A percentile compares a stretch with the other conserved stretches of the same genome.
These are phyloP conservation scores for Fistulinella cinereoalba DNA, from an alignment of 1,284 basidiomycete species.

Conservation along the genomic window DNA sequence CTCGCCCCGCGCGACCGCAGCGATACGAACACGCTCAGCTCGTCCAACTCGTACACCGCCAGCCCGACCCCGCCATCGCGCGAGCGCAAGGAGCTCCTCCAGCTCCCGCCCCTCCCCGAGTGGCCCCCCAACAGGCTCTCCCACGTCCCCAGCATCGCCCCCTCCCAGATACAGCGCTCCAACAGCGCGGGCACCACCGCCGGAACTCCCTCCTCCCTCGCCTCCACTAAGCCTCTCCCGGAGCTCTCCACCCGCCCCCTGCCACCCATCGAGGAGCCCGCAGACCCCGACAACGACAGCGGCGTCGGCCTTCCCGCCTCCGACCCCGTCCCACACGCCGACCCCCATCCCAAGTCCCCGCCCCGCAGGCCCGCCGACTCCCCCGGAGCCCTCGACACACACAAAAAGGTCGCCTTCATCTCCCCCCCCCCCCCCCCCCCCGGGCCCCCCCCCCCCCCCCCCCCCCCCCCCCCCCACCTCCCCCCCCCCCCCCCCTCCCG, in stretches of 20 bases:
- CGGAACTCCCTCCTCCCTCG: constrained; percentile 47
- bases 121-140: constrained; percentile 50
- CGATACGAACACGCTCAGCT: constrained; percentile 34
- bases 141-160: constrained; percentile 16
- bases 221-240: constrained; percentile 66
- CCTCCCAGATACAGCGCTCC: constrained; percentile 31
- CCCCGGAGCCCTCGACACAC: constrained; percentile 40
- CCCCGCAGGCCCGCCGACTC: constrained; percentile 52
- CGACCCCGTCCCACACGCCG: constrained; percentile 30
- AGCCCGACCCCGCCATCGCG: constrained; percentile 25
- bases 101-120: constrained; percentile 50
- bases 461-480: no score
- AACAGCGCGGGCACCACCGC: constrained; percentile 34
- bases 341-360: constrained; percentile 46
- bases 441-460: constrained; percentile 35
- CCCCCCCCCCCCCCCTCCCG: no score
- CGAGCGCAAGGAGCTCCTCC: constrained; percentile 63
- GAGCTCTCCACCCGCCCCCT: constrained; percentile 54
- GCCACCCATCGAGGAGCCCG: constrained; percentile 49
- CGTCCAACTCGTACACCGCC: constrained; percentile 26
- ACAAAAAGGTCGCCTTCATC: constrained; percentile 82
- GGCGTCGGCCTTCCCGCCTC: constrained; percentile 32
- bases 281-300: constrained; percentile 34
- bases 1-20: constrained; percentile 30
- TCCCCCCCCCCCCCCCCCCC: constrained; percentile 70